Percentiles rank a stretch among this genome's conserved stretches.
Conservation (phyloP, 116 monocot species). For the Thalassia testudinum region DNA sequence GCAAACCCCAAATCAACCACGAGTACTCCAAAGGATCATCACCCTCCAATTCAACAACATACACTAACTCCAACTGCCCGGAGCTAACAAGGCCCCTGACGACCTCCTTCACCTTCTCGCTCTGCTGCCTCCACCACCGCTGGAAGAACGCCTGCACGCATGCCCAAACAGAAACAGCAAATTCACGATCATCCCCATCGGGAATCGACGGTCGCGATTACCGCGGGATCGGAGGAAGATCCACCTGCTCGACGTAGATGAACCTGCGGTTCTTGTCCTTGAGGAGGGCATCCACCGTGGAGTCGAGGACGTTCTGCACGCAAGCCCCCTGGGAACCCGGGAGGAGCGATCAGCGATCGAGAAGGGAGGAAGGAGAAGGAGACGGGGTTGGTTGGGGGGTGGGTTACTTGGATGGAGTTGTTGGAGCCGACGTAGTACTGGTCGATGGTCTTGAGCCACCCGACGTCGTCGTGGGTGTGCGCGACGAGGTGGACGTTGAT, state of each 20-base stretch:
- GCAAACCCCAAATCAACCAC: background rate
- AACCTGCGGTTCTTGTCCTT: constrained; percentile 87
- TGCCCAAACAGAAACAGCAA: background rate
- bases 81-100: constrained; percentile 62
- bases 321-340: constrained; percentile 17
- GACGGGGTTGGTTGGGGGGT: background rate
- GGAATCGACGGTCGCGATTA: background rate
- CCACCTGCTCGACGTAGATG: constrained; percentile 89
- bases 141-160: constrained; percentile 83
- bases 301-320: constrained; percentile 91
- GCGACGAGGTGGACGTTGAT: constrained; percentile 92
- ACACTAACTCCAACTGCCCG: constrained; percentile 94
- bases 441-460: constrained; percentile 98
- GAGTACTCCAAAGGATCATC: background rate
- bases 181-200: no score
- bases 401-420: constrained; percentile 81
- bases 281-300: constrained; percentile 60
- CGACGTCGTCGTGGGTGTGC: constrained; percentile 98
- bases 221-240: background rate
- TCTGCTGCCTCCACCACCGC: constrained; percentile 97
- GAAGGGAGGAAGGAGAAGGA: background rate
- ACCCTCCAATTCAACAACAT: constrained; percentile 4
- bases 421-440: constrained; percentile 99
- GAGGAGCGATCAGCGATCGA: background rate
- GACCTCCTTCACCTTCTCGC: constrained; percentile 38